phyloP scores from a whole-genome alignment of 2,329 filamentous ascomycete genomes.

The Cephalotrichum gorgonifer region DNA sequence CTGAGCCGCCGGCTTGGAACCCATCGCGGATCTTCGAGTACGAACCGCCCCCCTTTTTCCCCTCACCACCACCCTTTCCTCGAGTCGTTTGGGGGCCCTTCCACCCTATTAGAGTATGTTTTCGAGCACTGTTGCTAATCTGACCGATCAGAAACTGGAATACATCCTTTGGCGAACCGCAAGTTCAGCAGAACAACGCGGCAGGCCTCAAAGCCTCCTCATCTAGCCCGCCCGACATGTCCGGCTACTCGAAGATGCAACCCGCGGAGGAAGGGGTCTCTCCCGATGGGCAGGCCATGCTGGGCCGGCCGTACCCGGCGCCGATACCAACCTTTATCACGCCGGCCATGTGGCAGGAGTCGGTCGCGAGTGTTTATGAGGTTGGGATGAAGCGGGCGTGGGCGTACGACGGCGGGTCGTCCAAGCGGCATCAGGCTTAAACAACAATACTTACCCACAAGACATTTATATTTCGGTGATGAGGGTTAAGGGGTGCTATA shows the following conservation, averaged over 20 bases:
- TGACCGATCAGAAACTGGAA: slow-evolving; percentile 1
- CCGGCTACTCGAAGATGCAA: slow-evolving; percentile 32
- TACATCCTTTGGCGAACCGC: slow-evolving; percentile 1
- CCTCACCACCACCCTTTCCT: too few relatives aligned
- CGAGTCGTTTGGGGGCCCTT: too few relatives aligned
- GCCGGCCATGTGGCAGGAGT: slow-evolving; percentile 65
- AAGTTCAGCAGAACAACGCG: slow-evolving; percentile 19
- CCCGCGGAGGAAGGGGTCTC: slow-evolving; percentile 40
- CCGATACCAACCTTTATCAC: slow-evolving; percentile 52
- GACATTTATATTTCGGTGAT: too few relatives aligned
- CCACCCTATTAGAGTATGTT: too few relatives aligned
- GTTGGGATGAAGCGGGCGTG: slow-evolving; percentile 52
- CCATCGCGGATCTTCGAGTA: slow-evolving; percentile 85
- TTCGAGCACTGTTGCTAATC: neutral
- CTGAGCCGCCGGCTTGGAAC: slow-evolving; percentile 66
- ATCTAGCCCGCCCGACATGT: slow-evolving; percentile 3
- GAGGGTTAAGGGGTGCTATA: too few relatives aligned
- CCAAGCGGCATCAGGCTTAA: slow-evolving; percentile 15
- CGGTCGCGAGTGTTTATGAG: slow-evolving; percentile 59
- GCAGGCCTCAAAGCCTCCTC: slow-evolving; percentile 30
- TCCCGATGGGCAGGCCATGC: neutral
- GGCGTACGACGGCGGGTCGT: slow-evolving; percentile 38
- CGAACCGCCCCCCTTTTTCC: slow-evolving; percentile 29
- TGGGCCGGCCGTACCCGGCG: slow-evolving; percentile 37
- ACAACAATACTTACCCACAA: too few relatives aligned